Evolutionary conservation across 768 basidiomycete species (phyloP).

Genomic region (Podaxis rugospora): DNA sequence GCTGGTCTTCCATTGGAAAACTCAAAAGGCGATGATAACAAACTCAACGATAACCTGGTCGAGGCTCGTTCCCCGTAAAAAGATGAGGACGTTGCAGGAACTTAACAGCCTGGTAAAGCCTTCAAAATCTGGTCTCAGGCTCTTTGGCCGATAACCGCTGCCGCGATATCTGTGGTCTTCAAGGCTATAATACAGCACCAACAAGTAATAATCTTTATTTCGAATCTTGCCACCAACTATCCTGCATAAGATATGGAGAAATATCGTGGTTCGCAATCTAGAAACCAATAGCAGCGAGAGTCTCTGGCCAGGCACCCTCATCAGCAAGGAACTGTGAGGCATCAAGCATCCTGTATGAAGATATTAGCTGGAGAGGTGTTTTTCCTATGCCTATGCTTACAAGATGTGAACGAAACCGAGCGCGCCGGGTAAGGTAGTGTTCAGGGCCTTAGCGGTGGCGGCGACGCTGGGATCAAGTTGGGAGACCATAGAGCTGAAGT

Average conservation of each 20-base stretch:
- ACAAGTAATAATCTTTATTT: background rate
- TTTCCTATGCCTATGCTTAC: constrained; percentile 15
- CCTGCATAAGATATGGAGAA: background rate
- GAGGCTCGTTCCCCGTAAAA: constrained; percentile 43
- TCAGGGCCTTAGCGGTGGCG: constrained; percentile 19
- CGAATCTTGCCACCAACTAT: background rate
- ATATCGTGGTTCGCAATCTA: background rate
- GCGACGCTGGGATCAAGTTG: constrained; percentile 28
- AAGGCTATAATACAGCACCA: background rate
- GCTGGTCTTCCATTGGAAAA: constrained; percentile 71
- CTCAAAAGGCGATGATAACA: constrained; percentile 40
- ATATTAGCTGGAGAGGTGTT: background rate
- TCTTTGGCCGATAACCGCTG: background rate
- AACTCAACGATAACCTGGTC: constrained; percentile 44
- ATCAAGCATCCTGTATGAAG: constrained; percentile 27
- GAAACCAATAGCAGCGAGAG: constrained; percentile 29
- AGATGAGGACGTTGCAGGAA: no score
- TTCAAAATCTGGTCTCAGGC: no score
- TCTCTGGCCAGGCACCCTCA: constrained; percentile 28
- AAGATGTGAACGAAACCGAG: constrained; percentile 25
- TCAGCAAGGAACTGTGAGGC: constrained; percentile 28
- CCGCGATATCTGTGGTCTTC: background rate
- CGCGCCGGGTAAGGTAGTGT: constrained; percentile 25
- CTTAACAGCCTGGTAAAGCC: no score
- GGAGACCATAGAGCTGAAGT: constrained; percentile 20